Percentiles rank a stretch among this genome's conserved stretches.
Conservation (phyloP, 2,329 filamentous ascomycete species). For the Penicillium sp. region DNA sequence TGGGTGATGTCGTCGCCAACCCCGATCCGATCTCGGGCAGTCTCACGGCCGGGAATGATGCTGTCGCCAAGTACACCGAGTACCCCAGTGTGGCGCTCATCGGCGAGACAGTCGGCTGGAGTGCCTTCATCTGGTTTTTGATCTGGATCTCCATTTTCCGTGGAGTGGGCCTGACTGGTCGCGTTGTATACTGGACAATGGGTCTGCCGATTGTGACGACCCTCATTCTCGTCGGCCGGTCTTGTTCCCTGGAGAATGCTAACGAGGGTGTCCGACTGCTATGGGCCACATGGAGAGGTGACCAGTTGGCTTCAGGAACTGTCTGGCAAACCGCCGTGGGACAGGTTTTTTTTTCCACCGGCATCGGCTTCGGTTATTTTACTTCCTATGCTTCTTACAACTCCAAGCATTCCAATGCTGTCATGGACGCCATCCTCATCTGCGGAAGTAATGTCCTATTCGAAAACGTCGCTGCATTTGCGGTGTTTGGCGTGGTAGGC, state of each 20-base stretch:
- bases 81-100: conserved; percentile 47
- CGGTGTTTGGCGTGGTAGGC: conserved; percentile 54
- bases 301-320: conserved; percentile 46
- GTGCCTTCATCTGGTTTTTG: conserved; percentile 54
- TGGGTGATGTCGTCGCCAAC: conserved; percentile 47
- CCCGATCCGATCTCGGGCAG: conserved; percentile 40
- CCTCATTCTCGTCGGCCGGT: conserved; percentile 52
- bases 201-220: conserved; percentile 54
- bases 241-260: conserved; percentile 51
- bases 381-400: conserved; percentile 57
- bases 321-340: conserved; percentile 58
- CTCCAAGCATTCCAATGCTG: conserved; percentile 51
- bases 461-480: conserved; percentile 49
- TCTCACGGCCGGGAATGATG: conserved; percentile 35
- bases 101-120: conserved; percentile 55
- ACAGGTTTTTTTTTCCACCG: conserved; percentile 57
- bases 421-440: conserved; percentile 54
- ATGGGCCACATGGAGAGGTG: conserved; percentile 47
- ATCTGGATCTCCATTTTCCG: conserved; percentile 57
- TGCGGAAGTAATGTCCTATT: conserved; percentile 53
- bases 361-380: conserved; percentile 55
- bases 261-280: conserved; percentile 47
- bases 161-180: conserved; percentile 53
- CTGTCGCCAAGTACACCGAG: conserved; percentile 41
- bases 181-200: conserved; percentile 59